These are phyloP conservation scores for Erysimum cheiranthoides DNA, from an alignment of 345 rosid species.

Conservation along the genomic window DNA sequence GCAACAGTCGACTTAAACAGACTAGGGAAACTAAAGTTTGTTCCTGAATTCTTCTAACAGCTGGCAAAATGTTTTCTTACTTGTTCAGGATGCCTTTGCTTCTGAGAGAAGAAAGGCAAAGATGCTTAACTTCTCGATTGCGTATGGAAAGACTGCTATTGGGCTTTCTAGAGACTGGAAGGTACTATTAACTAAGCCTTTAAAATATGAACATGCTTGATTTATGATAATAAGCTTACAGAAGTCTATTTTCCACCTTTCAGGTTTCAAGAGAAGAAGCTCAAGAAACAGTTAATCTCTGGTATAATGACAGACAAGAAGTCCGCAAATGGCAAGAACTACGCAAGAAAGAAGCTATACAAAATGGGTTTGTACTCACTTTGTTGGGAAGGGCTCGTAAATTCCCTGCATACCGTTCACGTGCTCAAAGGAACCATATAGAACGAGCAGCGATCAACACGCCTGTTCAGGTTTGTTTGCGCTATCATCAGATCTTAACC, in stretches of 20 bases:
- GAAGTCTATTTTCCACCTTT: conserved; percentile 15
- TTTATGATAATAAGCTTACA: conserved; percentile 19
- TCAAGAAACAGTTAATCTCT: conserved; percentile 72
- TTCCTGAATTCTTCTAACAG: conserved; percentile 23
- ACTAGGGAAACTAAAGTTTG: background rate
- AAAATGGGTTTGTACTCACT: conserved; percentile 64
- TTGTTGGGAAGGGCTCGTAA: conserved; percentile 85
- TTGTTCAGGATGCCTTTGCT: conserved; percentile 70
- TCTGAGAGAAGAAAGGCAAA: conserved; percentile 91
- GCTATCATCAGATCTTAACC: conserved; percentile 10
- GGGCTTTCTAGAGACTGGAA: conserved; percentile 97
- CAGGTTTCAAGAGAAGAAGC: conserved; percentile 91
- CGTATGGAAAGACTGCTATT: conserved; percentile 88
- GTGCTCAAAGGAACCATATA: conserved; percentile 65
- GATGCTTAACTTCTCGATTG: conserved; percentile 98
- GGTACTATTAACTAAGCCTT: conserved; percentile 51
- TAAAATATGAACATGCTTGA: conserved; percentile 29
- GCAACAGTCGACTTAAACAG: conserved; percentile 6
- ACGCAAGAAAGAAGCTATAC: conserved; percentile 71
- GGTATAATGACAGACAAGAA: conserved; percentile 90
- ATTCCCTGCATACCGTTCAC: conserved; percentile 59
- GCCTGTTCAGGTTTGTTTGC: conserved; percentile 77
- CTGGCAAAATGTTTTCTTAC: conserved; percentile 10
- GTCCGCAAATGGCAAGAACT: conserved; percentile 83
- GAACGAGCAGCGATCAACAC: conserved; percentile 95